Percentiles rank a stretch among this genome's conserved stretches.
phyloP scores from a whole-genome alignment of 805 yeast species.

The Kodamaea restingae region DNA sequence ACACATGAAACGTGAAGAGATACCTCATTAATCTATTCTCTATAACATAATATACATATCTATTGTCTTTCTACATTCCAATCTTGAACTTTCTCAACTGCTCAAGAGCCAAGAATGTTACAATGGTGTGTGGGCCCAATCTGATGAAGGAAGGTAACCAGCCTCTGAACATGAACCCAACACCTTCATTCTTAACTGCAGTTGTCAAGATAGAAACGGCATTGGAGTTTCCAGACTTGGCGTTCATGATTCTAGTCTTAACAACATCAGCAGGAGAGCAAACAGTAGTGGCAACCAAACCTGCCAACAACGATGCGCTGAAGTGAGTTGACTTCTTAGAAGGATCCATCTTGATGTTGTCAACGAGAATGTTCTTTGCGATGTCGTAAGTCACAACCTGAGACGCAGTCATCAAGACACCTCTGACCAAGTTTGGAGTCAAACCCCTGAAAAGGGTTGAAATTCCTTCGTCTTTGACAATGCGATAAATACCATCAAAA shows the following conservation, averaged over 20 bases:
- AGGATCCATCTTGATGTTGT: slow-evolving; percentile 48
- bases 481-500: slow-evolving; percentile 64
- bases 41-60: slow-evolving; percentile 1
- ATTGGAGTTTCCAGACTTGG: slow-evolving; percentile 42
- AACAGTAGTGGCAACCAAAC: slow-evolving; percentile 84
- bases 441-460: slow-evolving; percentile 65
- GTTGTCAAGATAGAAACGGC: slow-evolving; percentile 47
- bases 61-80: slow-evolving; percentile 37
- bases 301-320: slow-evolving; percentile 73
- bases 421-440: slow-evolving; percentile 73
- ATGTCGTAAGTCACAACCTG: slow-evolving; percentile 87
- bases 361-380: slow-evolving; percentile 59
- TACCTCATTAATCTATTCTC: background rate
- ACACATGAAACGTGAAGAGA: no score
- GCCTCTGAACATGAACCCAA: slow-evolving; percentile 80
- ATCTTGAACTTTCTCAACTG: slow-evolving; percentile 53
- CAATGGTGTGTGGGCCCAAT: slow-evolving; percentile 76
- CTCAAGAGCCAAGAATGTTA: slow-evolving; percentile 65
- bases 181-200: slow-evolving; percentile 68
- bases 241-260: slow-evolving; percentile 84
- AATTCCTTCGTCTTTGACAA: slow-evolving; percentile 57
- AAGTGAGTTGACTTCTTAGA: slow-evolving; percentile 69
- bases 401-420: slow-evolving; percentile 84
- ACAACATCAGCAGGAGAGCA: slow-evolving; percentile 93
- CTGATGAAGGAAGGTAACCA: slow-evolving; percentile 87